phyloP scores from a whole-genome alignment of 2,329 filamentous ascomycete genomes.

The Cryphonectria japonica region DNA sequence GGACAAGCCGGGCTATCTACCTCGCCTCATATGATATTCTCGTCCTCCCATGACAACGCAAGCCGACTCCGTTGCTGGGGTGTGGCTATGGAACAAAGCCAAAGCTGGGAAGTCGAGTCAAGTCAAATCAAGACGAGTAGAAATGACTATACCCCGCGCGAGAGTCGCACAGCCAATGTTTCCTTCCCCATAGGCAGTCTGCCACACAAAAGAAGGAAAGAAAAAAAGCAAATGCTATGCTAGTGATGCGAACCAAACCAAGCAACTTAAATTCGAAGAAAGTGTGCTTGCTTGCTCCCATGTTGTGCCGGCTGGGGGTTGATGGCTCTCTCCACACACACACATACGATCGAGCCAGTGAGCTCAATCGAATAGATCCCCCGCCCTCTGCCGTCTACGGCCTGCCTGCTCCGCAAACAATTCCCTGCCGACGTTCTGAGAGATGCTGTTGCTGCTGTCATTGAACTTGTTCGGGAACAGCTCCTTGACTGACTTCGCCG shows the following conservation, averaged over 20 bases:
- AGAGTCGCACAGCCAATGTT: background rate
- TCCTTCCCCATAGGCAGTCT: background rate
- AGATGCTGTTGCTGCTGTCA: slow-evolving; percentile 35
- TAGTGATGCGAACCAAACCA: background rate
- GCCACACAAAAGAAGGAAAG: too few relatives aligned
- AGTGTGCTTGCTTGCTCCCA: background rate
- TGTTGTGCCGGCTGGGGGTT: background rate
- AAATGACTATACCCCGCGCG: background rate
- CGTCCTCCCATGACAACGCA: background rate
- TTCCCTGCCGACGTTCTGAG: slow-evolving; percentile 67
- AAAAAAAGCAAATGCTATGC: slow-evolving; percentile 9
- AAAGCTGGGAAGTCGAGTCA: background rate
- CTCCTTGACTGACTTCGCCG: slow-evolving; percentile 62
- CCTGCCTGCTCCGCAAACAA: slow-evolving; percentile 66
- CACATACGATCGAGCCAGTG: background rate
- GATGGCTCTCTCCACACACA: too few relatives aligned
- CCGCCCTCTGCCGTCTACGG: slow-evolving; percentile 66
- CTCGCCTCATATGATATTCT: background rate
- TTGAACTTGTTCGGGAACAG: slow-evolving; percentile 68
- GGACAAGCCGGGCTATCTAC: background rate
- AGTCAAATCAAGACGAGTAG: background rate
- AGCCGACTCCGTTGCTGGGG: background rate
- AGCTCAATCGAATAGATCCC: slow-evolving; percentile 70
- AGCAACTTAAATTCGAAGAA: background rate
- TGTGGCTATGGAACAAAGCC: background rate